phyloP scores from a whole-genome alignment of 305 asterid species.

The Fraxinus paxiana region DNA sequence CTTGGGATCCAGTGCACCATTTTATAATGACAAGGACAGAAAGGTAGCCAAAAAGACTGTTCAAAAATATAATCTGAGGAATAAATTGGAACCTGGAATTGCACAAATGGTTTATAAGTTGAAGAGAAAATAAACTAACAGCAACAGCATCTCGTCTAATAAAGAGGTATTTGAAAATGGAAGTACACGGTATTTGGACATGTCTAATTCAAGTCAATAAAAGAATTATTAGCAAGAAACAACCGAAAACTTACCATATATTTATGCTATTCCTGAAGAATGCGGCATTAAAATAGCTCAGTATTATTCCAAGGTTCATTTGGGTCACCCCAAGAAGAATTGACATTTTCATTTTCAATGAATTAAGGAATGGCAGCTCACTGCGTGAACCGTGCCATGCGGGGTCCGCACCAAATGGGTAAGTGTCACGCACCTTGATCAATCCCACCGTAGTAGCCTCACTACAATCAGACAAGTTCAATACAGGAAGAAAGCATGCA shows the following conservation, averaged over 20 bases:
- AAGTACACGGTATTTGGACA: not conserved
- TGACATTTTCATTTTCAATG: conserved; percentile 92
- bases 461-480: conserved; percentile 41
- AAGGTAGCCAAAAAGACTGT: conserved; percentile 80
- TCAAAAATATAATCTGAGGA: conserved; percentile 82
- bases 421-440: conserved; percentile 74
- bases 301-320: conserved; percentile 85
- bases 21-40: conserved; percentile 70
- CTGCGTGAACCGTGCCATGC: conserved; percentile 92
- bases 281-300: conserved; percentile 73
- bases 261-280: conserved; percentile 70
- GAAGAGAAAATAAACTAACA: conserved; percentile 13
- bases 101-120: conserved; percentile 24
- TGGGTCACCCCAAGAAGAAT: conserved; percentile 88
- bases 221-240: conserved; percentile 2
- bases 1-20: conserved; percentile 88
- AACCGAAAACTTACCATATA: conserved; percentile 50
- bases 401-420: conserved; percentile 90
- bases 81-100: conserved; percentile 77
- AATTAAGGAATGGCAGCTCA: conserved; percentile 83
- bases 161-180: conserved; percentile 16
- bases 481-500: conserved; percentile 19
- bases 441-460: conserved; percentile 71
- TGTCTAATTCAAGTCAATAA: conserved; percentile 3
- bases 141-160: not conserved